Evolutionary conservation across 1,284 basidiomycete genomes (phyloP), one percentile per base, ranked within the genome.

Genomic region (Fistulinella cinereoalba): DNA sequence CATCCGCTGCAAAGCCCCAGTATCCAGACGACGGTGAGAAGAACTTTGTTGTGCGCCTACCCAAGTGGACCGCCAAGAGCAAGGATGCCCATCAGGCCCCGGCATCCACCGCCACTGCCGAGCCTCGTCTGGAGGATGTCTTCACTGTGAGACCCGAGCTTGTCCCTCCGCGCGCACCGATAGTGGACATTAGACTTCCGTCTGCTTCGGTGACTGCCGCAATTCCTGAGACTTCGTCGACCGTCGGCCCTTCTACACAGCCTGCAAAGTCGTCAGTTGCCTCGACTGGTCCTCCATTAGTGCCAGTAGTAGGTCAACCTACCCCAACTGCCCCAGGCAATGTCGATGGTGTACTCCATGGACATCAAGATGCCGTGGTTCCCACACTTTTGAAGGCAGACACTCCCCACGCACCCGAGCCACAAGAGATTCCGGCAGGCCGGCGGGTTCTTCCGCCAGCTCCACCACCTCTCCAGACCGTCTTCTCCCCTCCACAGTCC

Each of bases 391-490:
- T 66, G 32, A 63, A 67, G 42, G 64, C 46, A 23, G 64, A 66
- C 27, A 60, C 58, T 41, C 61, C 61, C n/a, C 51, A 54, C 16
- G 46, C 49, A 11, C 50, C 55, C 7, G 60, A 57, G 11, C 29
- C 52, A 11, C 54, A 53, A 31, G 64, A 64, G 2, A 37, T 46
- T 34, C 37, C 62, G 47, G 48, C 33, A 0, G 43, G 46, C 10
- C 61, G 60, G 22, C 56, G 55, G 38, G 44, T 44, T 36, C 45
- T 62, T 37, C 60, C 63, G 37, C 74, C 77, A 19, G 62, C 66
- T n/a, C 73, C 81, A 12, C 76, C 76, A 37, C 76, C 76, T 43
- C 61, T 85, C 11, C 82, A 82, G 58, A 79, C 82, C 1, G 70
- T 72, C 19, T 83, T 83, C 54, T 78, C 77, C 6, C 73, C 59